These are phyloP conservation scores for Incumbomyces lentus DNA, from an alignment of 2,329 filamentous ascomycete genomes.

Conservation along the genomic window DNA sequence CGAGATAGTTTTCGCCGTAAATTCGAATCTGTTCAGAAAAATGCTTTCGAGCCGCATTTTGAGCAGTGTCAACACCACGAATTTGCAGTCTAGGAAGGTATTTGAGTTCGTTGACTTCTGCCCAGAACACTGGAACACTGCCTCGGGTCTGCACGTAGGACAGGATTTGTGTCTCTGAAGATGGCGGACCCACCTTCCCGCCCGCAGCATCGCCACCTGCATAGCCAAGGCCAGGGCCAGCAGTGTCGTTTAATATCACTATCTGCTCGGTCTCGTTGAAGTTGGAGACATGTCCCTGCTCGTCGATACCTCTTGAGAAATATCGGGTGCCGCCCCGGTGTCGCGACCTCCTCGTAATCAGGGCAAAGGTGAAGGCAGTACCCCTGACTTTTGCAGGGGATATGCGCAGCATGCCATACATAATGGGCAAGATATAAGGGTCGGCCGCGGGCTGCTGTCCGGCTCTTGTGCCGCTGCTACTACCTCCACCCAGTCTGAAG, in stretches of 20 bases:
- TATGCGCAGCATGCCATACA: constrained; percentile 93
- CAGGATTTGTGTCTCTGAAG: constrained; percentile 74
- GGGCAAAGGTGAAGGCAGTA: constrained; percentile 69
- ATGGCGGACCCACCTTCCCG: constrained; percentile 51
- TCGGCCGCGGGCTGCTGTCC: constrained; percentile 64
- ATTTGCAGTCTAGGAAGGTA: constrained; percentile 89
- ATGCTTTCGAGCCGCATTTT: constrained; percentile 70
- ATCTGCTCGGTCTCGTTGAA: constrained; percentile 98
- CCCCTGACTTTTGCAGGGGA: constrained; percentile 75
- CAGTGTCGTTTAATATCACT: constrained; percentile 74
- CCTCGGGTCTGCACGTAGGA: constrained; percentile 95
- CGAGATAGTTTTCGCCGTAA: constrained; percentile 93
- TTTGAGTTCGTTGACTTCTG: constrained; percentile 83
- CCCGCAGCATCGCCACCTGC: constrained; percentile 66
- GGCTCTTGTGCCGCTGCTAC: constrained; percentile 35
- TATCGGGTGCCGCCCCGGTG: constrained; percentile 86
- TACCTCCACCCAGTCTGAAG: constrained; percentile 55
- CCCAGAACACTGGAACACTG: constrained; percentile 92
- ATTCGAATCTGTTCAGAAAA: constrained; percentile 87
- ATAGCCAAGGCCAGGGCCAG: constrained; percentile 66
- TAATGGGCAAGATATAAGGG: constrained; percentile 87
- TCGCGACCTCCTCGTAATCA: constrained; percentile 82
- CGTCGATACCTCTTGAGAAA: constrained; percentile 88
- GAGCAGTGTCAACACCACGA: constrained; percentile 68
- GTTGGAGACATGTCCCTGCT: constrained; percentile 90